Evolutionary conservation across 2,329 filamentous ascomycete genomes (phyloP), one percentile per base, ranked within the genome.

Genomic region (Neofusicoccum laricinum): DNA sequence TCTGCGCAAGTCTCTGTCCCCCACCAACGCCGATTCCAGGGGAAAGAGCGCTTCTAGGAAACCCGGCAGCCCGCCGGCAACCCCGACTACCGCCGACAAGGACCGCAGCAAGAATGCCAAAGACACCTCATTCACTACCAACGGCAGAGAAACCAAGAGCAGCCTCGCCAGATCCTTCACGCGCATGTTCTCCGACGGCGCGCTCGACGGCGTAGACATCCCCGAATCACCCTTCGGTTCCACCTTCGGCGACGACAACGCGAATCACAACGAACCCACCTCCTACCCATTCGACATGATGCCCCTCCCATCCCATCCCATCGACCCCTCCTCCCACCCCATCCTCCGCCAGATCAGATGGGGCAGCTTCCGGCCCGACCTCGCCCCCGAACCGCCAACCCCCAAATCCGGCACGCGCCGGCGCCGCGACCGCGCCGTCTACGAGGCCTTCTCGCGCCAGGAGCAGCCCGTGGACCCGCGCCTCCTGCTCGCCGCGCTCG

Each of bases 161-260:
- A 53, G 40, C 15, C 32, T 63, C 17, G 48, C 59, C 40, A 40
- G 17, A 11, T 53, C 59, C 21, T 12, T 63, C 17, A 34, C 59
- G 15, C 59, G 46, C 25, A 50, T 63, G 4, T 63, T 63, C 38
- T 43, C 53, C 17, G 59, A 63, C 21, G 59, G 59, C 41, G 46
- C 48, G 3, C n/a, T 30, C 21, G 59, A 63, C 30, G 17, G 6
- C 36, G 11, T 14, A 4, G 48, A 63, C 21, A 11, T 62, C 17
- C 46, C 59, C 8, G 59, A 63, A 21, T 63, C 59, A 3, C 59
- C 59, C 36, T 63, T 63, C 17, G 59, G 59, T 11, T 63, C 59
- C 38, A n/a, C 46, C 14, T 32, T 62, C 14, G 32, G 17, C 38
- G 15, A 8, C 15, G 25, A 43, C 21, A 4, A 10, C 49, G 11